Conservation (phyloP, 2,329 filamentous ascomycete genomes). For the Calonectria leucothoes region DNA sequence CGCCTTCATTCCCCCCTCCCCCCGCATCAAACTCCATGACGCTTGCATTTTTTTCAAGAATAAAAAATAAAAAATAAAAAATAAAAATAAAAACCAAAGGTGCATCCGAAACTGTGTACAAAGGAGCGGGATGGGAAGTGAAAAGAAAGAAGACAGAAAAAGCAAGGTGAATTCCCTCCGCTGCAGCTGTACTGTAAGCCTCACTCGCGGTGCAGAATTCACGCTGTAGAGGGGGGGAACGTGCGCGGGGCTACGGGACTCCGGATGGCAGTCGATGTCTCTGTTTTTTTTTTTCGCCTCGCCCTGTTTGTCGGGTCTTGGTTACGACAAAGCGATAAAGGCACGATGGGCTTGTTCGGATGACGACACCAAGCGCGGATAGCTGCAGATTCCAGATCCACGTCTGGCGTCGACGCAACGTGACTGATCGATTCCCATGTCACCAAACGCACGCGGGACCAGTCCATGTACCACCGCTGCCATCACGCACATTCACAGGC, state of each 20-base stretch:
- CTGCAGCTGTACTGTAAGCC: slow-evolving; percentile 15
- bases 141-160: not conserved
- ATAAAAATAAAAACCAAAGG: too few species aligned
- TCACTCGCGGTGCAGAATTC: slow-evolving; percentile 19
- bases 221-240: not conserved
- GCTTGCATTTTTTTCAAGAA: not conserved
- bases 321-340: not conserved
- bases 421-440: not conserved
- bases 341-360: slow-evolving; percentile 1
- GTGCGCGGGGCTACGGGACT: not conserved
- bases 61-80: too few species aligned
- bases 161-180: slow-evolving; percentile 15
- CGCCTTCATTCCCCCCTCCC: not conserved
- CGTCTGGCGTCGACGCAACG: not conserved
- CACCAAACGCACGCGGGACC: not conserved
- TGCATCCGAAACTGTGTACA: not conserved
- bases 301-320: not conserved
- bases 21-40: not conserved
- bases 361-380: not conserved
- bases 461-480: not conserved
- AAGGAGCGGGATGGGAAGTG: not conserved
- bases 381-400: slow-evolving; percentile 3
- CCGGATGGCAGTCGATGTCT: not conserved
- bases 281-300: not conserved
- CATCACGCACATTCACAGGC: not conserved